Evolutionary conservation across 805 yeast genomes (phyloP), one percentile per base, ranked within the genome.

Genomic region (Yarrowia yakushimensis): DNA sequence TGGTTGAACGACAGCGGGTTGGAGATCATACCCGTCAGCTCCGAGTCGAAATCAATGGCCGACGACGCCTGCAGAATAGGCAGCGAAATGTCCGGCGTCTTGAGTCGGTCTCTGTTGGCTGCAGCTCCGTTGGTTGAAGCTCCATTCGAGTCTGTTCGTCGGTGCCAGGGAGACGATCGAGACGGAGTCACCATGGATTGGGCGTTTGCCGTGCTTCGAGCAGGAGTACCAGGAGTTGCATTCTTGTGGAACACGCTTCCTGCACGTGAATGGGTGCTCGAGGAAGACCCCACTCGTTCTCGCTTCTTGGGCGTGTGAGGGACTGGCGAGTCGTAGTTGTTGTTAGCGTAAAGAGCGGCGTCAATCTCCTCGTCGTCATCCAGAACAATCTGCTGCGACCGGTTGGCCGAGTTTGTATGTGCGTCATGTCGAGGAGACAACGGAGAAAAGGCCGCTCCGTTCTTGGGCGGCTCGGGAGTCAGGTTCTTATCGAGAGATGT

Each of bases 361-460:
- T 41, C 48, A 12, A 55, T 55, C 30, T 55, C 61, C 42, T 55
- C 61, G 20, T 31, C 61, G 48, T 39, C 61, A n/a, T 55, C 48
- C n/a, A 55, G 48, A 15, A 55, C 48, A 28, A 55, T 55, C 30
- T 55, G 61, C 37, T 55, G 61, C 20, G 61, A 55, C 30, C 61
- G 27, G 61, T 55, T 55, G 30, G 61, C 46, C 12, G 61, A 55
- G 61, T 55, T 39, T 1, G 61, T 39, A 13, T 55, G 46, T 10
- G 61, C 61, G 20, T 55, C 61, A 17, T 52, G 41, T 12, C 59
- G 31, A 6, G 59, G 59, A 17, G 59, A 52, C 31, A 52, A 41
- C 10, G 59, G 59, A n/a, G 59, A 34, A 11, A 52, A 52, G 25
- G 28, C 45, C 4, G 7, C 45, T 2, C 22, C 59, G 23, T 34